A percentile compares a stretch with the other conserved stretches of the same genome.
Evolutionary conservation across 148 eudicot species (phyloP).

Genomic region (Silene conica): DNA sequence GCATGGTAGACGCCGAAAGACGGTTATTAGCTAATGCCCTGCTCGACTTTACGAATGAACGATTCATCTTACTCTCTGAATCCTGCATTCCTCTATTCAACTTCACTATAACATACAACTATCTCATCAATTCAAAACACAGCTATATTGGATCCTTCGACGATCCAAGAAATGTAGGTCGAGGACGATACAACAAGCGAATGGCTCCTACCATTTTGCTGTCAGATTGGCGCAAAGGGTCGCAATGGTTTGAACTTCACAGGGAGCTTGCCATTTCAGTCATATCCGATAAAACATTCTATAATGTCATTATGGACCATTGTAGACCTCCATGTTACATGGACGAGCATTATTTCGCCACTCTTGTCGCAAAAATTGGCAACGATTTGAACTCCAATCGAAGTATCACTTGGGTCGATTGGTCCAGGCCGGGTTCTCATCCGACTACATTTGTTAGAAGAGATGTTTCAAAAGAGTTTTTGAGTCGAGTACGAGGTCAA

Average conservation of each 20-base stretch:
- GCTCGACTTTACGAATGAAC: constrained; percentile 45
- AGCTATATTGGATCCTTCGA: constrained; percentile 43
- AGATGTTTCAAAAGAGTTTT: constrained; percentile 30
- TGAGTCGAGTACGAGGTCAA: constrained; percentile 37
- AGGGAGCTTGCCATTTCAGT: constrained; percentile 41
- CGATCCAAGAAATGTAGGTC: constrained; percentile 31
- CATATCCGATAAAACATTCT: constrained; percentile 32
- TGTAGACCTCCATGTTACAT: constrained; percentile 49
- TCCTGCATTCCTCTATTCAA: constrained; percentile 63
- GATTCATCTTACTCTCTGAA: constrained; percentile 52
- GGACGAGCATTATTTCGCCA: constrained; percentile 59
- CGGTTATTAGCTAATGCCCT: constrained; percentile 54
- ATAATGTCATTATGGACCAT: constrained; percentile 28
- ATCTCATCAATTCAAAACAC: constrained; percentile 42
- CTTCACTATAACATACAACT: constrained; percentile 43
- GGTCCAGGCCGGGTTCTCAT: constrained; percentile 43
- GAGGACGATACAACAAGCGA: constrained; percentile 38
- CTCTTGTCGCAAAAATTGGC: constrained; percentile 34
- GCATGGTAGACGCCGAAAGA: constrained; percentile 52
- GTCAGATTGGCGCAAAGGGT: constrained; percentile 53
- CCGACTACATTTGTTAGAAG: constrained; percentile 26
- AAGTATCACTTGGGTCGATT: constrained; percentile 46
- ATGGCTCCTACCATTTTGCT: constrained; percentile 41
- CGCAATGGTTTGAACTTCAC: constrained; percentile 57
- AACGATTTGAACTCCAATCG: constrained; percentile 34